Conservation (phyloP, 1,284 basidiomycete genomes). For the Ceratobasidium theobromae region DNA sequence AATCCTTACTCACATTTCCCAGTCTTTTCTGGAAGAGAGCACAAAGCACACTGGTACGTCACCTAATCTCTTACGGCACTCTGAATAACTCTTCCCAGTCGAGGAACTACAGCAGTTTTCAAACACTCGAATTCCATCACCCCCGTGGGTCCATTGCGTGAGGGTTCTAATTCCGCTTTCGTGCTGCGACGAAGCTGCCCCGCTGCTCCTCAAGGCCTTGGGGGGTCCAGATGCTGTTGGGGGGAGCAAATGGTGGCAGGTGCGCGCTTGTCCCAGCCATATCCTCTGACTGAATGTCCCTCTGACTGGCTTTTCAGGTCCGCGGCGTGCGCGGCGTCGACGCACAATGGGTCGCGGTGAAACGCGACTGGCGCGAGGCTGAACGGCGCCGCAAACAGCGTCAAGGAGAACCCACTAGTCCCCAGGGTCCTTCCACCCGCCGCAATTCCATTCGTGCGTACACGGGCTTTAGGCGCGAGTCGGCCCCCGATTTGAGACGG, state of each 20-base stretch:
- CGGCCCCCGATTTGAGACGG: neutral
- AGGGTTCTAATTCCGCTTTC: constrained; percentile 72
- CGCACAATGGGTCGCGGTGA: constrained; percentile 35
- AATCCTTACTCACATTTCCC: constrained; percentile 9
- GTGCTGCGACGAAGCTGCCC: constrained; percentile 78
- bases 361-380: constrained; percentile 34
- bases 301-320: constrained; percentile 40
- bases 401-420: constrained; percentile 11
- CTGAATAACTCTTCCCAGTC: too few species aligned
- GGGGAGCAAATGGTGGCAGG: constrained; percentile 37
- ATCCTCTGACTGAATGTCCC: neutral
- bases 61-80: too few species aligned
- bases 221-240: constrained; percentile 71
- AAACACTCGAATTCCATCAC: constrained; percentile 82
- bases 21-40: constrained; percentile 55
- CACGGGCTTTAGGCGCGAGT: too few species aligned
- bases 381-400: constrained; percentile 30
- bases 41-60: constrained; percentile 43
- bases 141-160: constrained; percentile 85
- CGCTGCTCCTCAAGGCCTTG: constrained; percentile 73
- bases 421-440: too few species aligned
- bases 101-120: constrained; percentile 85
- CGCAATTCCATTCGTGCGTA: too few species aligned
- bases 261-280: constrained; percentile 52
- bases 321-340: constrained; percentile 36